These are phyloP conservation scores for Cryphonectria japonica DNA, from an alignment of 2,329 filamentous ascomycete genomes.

Conservation along the genomic window DNA sequence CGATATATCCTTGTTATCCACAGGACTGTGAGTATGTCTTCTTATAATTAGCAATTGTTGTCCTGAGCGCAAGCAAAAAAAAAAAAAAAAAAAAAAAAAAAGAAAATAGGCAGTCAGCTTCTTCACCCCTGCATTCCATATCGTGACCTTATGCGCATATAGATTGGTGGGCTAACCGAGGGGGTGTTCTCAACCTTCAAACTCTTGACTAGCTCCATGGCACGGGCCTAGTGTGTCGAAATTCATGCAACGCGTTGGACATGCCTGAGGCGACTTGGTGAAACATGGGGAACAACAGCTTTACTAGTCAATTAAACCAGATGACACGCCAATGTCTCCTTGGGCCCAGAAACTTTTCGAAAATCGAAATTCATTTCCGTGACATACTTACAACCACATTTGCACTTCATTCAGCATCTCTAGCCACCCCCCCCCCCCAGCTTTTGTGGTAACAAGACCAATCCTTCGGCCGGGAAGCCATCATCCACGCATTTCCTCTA, in stretches of 20 bases:
- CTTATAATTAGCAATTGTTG: no score
- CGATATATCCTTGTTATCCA: no score
- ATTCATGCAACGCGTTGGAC: constrained; percentile 22
- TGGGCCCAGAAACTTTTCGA: not conserved
- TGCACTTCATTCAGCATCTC: no score
- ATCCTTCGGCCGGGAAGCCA: no score
- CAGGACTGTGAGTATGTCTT: no score
- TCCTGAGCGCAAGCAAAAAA: not conserved
- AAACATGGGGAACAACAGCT: not conserved
- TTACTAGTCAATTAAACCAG: not conserved
- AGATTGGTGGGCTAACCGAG: not conserved
- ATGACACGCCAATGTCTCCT: not conserved
- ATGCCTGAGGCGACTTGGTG: constrained; percentile 8
- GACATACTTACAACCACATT: not conserved
- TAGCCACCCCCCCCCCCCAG: no score
- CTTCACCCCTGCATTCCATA: not conserved
- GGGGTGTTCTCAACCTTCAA: not conserved
- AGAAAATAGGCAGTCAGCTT: not conserved
- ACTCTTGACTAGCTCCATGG: constrained; percentile 10
- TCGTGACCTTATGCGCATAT: not conserved
- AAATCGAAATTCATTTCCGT: not conserved
- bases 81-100: not conserved
- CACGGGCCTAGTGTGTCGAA: not conserved
- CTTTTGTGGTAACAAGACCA: no score
- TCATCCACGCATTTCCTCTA: not conserved